Evolutionary conservation across 345 rosid genomes (phyloP), one percentile per base, ranked within the genome.

Genomic region (Excoecaria cochinchinensis): DNA sequence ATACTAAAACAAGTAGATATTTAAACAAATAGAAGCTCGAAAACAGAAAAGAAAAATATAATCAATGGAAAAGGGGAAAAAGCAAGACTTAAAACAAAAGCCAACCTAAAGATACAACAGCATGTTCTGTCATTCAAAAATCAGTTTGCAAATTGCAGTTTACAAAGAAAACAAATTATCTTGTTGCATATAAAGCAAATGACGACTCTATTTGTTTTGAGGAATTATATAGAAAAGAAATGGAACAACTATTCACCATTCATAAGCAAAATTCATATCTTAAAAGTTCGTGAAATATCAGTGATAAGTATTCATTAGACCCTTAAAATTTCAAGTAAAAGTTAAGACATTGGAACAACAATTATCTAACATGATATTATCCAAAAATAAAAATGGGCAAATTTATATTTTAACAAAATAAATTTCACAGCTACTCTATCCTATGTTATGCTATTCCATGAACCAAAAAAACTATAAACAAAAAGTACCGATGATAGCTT

Each of bases 11-110:
- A 14, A 36, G 66, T 9, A 61, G 39, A 0, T 25, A 36, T 17
- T 42, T 42, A 8, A 31, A 36, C 25, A 13, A 46, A 46, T 73
- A 62, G 47, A 22, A 36, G 31, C 58, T 46, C 2, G 11, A 19
- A 38, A 47, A 16, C 25, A 47, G n/a, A 42, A n/a, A 76, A 80
- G 36, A 53, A 79, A 85, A 17, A 19, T 53, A 42, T 17, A 69
- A 63, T 31, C 59, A 47, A 64, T n/a, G 71, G 12, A 38, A 17
- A 55, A 17, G 59, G 59, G 8, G 4, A 55, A 55, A 55, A 55
- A 6, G 17, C 17, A 55, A 55, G 59, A 17, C 22, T 17, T 19
- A 16, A 8, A 55, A 17, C 24, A 21, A 55, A 19, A 59, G 8
- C 22, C 3, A 16, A 3, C n/a, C 25, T 13, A 57, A 10, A 71